Evolutionary conservation across 768 basidiomycete species (phyloP).

Genomic region (Rickenella mellea): DNA sequence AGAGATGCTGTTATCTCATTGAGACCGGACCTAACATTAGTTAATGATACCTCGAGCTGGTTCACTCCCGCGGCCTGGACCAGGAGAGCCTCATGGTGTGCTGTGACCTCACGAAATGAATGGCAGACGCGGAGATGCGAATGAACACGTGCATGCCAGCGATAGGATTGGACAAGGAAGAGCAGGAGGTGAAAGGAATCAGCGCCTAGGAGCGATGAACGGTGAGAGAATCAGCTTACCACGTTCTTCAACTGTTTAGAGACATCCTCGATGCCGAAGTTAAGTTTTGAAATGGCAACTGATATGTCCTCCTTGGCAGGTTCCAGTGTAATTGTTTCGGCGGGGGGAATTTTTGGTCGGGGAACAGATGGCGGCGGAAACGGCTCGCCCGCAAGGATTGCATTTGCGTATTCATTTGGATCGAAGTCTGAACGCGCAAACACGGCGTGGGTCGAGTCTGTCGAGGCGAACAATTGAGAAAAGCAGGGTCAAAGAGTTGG

Average conservation of each 20-base stretch:
- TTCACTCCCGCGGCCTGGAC: slow-evolving; percentile 70
- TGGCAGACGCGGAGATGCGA: background rate
- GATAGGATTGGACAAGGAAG: background rate
- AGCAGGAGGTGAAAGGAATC: background rate
- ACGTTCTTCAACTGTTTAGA: slow-evolving; percentile 81
- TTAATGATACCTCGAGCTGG: slow-evolving; percentile 60
- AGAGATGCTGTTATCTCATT: slow-evolving; percentile 67
- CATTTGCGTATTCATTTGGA: slow-evolving; percentile 84
- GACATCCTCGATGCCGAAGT: slow-evolving; percentile 84
- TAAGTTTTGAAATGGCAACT: slow-evolving; percentile 80
- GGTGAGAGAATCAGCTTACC: slow-evolving; percentile 27
- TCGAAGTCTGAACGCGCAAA: slow-evolving; percentile 75
- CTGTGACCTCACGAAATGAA: slow-evolving; percentile 50
- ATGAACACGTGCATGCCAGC: background rate
- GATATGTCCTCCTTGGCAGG: slow-evolving; percentile 74
- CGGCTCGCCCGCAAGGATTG: slow-evolving; percentile 74
- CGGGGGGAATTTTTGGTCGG: slow-evolving; percentile 7
- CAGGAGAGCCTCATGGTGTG: slow-evolving; percentile 76
- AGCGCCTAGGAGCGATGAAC: background rate
- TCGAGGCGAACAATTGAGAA: background rate
- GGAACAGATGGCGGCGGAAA: slow-evolving; percentile 42
- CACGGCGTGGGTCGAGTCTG: slow-evolving; percentile 52
- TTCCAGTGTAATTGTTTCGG: slow-evolving; percentile 17
- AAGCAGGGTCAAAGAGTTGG: slow-evolving; percentile 2
- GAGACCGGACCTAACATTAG: slow-evolving; percentile 58